phyloP scores from a whole-genome alignment of 495 filamentous ascomycete genomes.

The Penicillium psychrofluorescens region DNA sequence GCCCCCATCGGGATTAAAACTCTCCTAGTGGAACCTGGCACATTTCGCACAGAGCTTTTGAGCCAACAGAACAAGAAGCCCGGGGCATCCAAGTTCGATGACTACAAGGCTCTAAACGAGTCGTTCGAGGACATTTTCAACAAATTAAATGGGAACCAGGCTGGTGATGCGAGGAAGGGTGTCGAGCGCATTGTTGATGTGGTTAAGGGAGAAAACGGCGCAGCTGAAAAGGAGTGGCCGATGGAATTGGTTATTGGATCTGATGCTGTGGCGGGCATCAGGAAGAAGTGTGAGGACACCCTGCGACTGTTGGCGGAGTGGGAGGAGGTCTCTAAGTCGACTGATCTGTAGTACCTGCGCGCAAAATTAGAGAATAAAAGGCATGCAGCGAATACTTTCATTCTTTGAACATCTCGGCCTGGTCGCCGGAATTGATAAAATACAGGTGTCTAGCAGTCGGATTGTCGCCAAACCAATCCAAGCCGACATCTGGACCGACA shows the following conservation, averaged over 20 bases:
- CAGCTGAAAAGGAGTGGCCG: slow-evolving; percentile 18
- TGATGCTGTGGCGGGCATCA: slow-evolving; percentile 25
- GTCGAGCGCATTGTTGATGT: slow-evolving; percentile 30
- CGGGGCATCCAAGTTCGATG: background rate
- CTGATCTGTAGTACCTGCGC: slow-evolving; percentile 10
- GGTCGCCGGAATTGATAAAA: too few relatives aligned
- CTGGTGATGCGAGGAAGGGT: slow-evolving; percentile 28
- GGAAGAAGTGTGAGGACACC: slow-evolving; percentile 21
- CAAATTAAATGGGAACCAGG: slow-evolving; percentile 20
- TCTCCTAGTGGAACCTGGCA: slow-evolving; percentile 22
- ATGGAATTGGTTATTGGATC: slow-evolving; percentile 24
- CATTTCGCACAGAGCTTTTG: slow-evolving; percentile 40
- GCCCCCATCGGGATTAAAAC: slow-evolving; percentile 14
- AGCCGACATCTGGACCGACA: too few relatives aligned
- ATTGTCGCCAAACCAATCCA: too few relatives aligned
- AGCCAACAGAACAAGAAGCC: background rate
- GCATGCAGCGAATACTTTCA: too few relatives aligned
- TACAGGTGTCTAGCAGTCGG: too few relatives aligned
- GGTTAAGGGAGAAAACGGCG: slow-evolving; percentile 25
- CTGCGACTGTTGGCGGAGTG: slow-evolving; percentile 24
- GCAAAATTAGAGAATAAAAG: too few relatives aligned
- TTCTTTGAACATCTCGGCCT: too few relatives aligned
- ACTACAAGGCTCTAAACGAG: slow-evolving; percentile 2
- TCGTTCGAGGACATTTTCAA: background rate
- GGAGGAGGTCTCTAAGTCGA: slow-evolving; percentile 18